Evolutionary conservation across 1,284 basidiomycete species (phyloP).

Genomic region (Polyporus tsugae): DNA sequence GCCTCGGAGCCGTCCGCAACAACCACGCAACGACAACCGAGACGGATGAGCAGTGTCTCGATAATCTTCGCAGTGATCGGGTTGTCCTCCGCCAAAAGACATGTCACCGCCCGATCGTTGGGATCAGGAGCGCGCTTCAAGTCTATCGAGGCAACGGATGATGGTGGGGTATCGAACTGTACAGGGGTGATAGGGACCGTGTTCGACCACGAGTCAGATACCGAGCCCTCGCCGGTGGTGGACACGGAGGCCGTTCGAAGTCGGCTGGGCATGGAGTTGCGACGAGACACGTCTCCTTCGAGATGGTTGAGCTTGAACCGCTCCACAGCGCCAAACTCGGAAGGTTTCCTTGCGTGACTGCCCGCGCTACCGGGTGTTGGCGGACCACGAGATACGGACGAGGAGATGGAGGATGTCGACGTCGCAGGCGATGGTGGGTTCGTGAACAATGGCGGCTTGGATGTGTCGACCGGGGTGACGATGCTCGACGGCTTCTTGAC

Average conservation of each 20-base stretch:
- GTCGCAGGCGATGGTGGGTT: constrained; percentile 91
- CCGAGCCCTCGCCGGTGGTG: constrained; percentile 77
- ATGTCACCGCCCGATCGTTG: constrained; percentile 84
- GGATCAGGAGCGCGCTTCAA: constrained; percentile 74
- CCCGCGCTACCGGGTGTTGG: constrained; percentile 71
- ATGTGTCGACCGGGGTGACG: constrained; percentile 68
- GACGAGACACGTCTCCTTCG: constrained; percentile 71
- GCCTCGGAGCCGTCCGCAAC: constrained; percentile 97
- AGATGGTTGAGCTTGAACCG: constrained; percentile 84
- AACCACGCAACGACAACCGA: constrained; percentile 94
- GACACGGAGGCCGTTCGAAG: constrained; percentile 89
- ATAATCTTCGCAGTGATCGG: constrained; percentile 97
- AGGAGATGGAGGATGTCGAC: constrained; percentile 92
- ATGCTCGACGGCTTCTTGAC: constrained; percentile 80
- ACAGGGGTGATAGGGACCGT: constrained; percentile 59
- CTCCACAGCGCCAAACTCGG: constrained; percentile 86
- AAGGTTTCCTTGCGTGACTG: constrained; percentile 81
- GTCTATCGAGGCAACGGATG: constrained; percentile 82
- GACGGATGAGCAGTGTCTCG: constrained; percentile 89
- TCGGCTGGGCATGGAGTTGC: constrained; percentile 90
- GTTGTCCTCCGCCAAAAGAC: constrained; percentile 96
- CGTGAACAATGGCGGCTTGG: constrained; percentile 58
- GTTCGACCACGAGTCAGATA: constrained; percentile 78
- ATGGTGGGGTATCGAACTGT: constrained; percentile 74
- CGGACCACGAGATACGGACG: constrained; percentile 86